Percentiles rank a stretch among this genome's conserved stretches.
phyloP scores from a whole-genome alignment of 2,329 filamentous ascomycete genomes.

The Alternaria infectoria region DNA sequence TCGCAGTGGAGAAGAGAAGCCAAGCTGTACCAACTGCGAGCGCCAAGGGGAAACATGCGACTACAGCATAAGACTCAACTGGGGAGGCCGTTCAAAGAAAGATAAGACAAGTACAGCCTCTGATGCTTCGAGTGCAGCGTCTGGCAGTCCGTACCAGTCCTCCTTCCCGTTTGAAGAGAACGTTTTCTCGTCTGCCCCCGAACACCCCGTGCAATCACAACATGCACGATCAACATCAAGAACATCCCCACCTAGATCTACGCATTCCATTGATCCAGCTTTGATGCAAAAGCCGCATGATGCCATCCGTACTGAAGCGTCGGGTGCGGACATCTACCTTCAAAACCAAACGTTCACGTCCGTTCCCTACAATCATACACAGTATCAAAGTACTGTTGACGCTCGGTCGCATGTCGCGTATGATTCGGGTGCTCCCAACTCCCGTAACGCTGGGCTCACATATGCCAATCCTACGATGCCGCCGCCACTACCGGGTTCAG shows the following conservation, averaged over 20 bases:
- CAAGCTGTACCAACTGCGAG: conserved; percentile 74
- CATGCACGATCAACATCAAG: conserved; percentile 36
- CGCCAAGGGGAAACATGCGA: conserved; percentile 76
- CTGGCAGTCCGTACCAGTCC: conserved; percentile 38
- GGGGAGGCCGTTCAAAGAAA: conserved; percentile 75
- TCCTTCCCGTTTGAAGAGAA: conserved; percentile 38
- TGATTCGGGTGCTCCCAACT: conserved; percentile 22
- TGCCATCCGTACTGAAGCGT: conserved; percentile 10
- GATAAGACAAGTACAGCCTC: conserved; percentile 48
- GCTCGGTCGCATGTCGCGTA: conserved; percentile 28
- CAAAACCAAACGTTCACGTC: conserved; percentile 15
- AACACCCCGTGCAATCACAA: conserved; percentile 19
- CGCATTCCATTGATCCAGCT: conserved; percentile 36
- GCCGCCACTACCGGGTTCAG: conserved; percentile 25
- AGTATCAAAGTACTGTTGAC: conserved; percentile 31
- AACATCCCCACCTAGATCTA: conserved; percentile 26
- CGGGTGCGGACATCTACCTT: conserved; percentile 24
- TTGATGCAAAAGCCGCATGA: conserved; percentile 24
- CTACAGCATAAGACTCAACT: conserved; percentile 81
- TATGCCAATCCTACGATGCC: conserved; percentile 34
- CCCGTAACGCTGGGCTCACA: conserved; percentile 17
- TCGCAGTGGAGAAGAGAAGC: conserved; percentile 72
- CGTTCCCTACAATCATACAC: conserved; percentile 18
- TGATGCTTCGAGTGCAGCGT: conserved; percentile 30
- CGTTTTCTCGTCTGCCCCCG: conserved; percentile 26